Evolutionary conservation across 2,329 filamentous ascomycete genomes (phyloP).

Genomic region (Penicillium sp.): DNA sequence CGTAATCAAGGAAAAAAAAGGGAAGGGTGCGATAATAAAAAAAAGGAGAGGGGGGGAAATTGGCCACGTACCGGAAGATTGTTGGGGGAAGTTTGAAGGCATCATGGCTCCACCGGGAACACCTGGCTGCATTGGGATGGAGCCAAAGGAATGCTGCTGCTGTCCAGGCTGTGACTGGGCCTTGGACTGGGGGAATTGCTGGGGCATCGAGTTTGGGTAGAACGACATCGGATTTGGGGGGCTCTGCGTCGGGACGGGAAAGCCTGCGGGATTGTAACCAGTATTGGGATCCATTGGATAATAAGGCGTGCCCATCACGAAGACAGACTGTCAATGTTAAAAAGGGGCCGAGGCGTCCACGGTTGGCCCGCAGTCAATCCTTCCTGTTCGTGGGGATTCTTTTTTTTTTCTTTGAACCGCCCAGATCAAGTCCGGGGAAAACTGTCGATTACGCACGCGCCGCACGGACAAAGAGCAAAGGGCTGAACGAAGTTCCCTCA

Average conservation of each 20-base stretch:
- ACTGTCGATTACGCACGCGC: slow-evolving; percentile 17
- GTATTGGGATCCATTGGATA: slow-evolving; percentile 27
- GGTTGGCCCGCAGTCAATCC: slow-evolving; percentile 13
- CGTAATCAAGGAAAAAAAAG: neutral
- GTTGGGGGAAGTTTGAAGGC: slow-evolving; percentile 35
- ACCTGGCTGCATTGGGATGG: slow-evolving; percentile 36
- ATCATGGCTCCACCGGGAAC: slow-evolving; percentile 41
- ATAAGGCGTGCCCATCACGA: slow-evolving; percentile 13
- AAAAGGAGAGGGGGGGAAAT: slow-evolving; percentile 4
- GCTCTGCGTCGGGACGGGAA: slow-evolving; percentile 36
- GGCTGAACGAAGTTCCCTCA: neutral
- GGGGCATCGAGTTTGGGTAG: slow-evolving; percentile 35
- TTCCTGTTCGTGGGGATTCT: neutral
- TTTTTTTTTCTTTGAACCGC: neutral
- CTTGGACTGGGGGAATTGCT: slow-evolving; percentile 35
- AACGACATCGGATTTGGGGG: slow-evolving; percentile 37
- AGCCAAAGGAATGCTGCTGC: slow-evolving; percentile 36
- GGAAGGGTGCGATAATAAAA: slow-evolving; percentile 6
- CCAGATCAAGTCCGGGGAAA: slow-evolving; percentile 1
- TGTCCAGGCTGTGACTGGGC: slow-evolving; percentile 30
- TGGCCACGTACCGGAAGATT: slow-evolving; percentile 32
- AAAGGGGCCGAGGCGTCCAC: slow-evolving; percentile 8
- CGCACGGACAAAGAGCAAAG: slow-evolving; percentile 20
- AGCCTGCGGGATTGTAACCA: slow-evolving; percentile 29
- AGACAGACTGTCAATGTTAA: slow-evolving; percentile 6